Evolutionary conservation across 352 stramenopile genomes (phyloP).

Genomic region (Globisporangium nunn): DNA sequence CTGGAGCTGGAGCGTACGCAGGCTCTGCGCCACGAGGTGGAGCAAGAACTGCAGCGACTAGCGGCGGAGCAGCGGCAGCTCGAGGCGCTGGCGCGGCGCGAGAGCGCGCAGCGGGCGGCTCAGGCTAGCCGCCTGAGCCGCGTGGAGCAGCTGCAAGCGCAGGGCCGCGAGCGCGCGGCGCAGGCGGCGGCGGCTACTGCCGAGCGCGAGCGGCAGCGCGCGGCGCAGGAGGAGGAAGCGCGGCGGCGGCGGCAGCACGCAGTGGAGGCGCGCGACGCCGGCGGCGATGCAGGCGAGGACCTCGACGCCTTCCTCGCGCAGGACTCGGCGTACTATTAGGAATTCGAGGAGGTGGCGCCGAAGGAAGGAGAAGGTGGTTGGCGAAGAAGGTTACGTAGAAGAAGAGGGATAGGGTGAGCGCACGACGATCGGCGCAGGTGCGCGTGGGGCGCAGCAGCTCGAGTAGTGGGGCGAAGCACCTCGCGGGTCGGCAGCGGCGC

Average conservation of each 20-base stretch:
- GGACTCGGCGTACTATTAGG: conserved; percentile 44
- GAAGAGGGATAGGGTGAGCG: no score
- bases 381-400: no score
- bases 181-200: conserved; percentile 6
- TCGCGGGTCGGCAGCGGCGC: no score
- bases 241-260: conserved; percentile 27
- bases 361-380: no score
- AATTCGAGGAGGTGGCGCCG: not conserved
- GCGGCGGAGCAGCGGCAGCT: conserved; percentile 32
- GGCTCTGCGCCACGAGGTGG: conserved; percentile 28
- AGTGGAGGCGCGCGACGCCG: conserved; percentile 31
- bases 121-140: conserved; percentile 33
- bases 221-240: conserved; percentile 23
- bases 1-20: conserved; percentile 42
- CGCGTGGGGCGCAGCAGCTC: no score
- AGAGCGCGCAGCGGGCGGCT: conserved; percentile 17
- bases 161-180: conserved; percentile 32
- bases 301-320: conserved; percentile 55
- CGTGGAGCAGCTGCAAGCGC: conserved; percentile 57
- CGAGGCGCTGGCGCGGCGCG: conserved; percentile 30
- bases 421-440: no score
- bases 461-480: no score
- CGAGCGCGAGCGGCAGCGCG: conserved; percentile 20
- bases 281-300: conserved; percentile 27
- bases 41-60: conserved; percentile 30